These are phyloP conservation scores for Diphasiastrum complanatum DNA, from an alignment of 83 land plant genomes.

Conservation along the genomic window DNA sequence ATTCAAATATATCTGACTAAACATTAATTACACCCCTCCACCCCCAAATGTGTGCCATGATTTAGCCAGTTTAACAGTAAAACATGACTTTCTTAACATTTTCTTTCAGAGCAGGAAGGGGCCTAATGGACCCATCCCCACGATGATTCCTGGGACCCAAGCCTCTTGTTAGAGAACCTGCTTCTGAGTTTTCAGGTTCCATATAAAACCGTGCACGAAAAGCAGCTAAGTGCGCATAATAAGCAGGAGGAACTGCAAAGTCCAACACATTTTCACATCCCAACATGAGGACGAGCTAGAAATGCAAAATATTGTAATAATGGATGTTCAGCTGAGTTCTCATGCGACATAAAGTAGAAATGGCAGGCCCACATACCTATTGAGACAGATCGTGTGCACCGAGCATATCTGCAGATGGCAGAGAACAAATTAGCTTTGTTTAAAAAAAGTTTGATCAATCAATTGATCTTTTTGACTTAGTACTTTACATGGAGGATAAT, in stretches of 20 bases:
- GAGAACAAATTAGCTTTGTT: no score
- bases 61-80: background rate
- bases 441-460: no score
- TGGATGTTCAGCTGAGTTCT: no score
- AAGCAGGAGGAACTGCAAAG: constrained; percentile 79
- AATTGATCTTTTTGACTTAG: no score
- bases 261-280: background rate
- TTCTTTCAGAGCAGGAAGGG: background rate
- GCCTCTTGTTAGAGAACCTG: constrained; percentile 60
- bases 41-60: no score
- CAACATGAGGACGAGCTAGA: no score
- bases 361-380: constrained; percentile 80
- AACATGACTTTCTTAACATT: constrained; percentile 1
- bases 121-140: background rate
- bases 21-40: no score
- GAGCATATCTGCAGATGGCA: constrained; percentile 62
- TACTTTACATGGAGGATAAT: no score
- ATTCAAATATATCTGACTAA: no score
- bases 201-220: constrained; percentile 86
- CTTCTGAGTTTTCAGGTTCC: constrained; percentile 83
- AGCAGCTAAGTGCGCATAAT: constrained; percentile 90
- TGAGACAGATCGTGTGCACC: constrained; percentile 93
- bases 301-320: no score
- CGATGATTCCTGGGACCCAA: constrained; percentile 10
- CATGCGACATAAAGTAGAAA: background rate